These are phyloP conservation scores for Cotoneaster glaucophyllus DNA, from an alignment of 306 rosid species.

Conservation along the genomic window DNA sequence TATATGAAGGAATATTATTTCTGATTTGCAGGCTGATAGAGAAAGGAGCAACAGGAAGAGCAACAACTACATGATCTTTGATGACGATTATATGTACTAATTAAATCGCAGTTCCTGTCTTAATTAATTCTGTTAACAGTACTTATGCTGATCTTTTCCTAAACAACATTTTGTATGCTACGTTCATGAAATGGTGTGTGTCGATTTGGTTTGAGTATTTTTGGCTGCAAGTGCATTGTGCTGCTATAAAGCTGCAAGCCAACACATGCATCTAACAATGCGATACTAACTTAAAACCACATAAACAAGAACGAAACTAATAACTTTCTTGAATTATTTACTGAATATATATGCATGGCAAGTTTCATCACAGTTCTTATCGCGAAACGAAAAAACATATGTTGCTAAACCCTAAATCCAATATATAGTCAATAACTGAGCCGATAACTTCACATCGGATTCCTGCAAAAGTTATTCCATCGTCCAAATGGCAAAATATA, in stretches of 20 bases:
- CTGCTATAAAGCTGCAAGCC: no score
- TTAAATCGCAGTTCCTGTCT: not conserved
- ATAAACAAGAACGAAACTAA: no score
- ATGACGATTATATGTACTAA: conserved; percentile 55
- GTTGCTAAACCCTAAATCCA: no score
- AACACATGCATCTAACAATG: no score
- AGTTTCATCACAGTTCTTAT: no score
- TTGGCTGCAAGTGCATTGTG: not conserved
- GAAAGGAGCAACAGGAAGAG: conserved; percentile 55
- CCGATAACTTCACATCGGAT: not conserved
- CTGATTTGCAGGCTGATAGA: conserved; percentile 56
- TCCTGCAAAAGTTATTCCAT: no score
- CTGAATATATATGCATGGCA: no score
- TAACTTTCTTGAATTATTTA: no score
- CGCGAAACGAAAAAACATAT: no score
- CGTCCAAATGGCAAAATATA: no score
- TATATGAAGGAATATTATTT: not conserved
- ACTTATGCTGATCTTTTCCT: not conserved
- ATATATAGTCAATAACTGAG: not conserved
- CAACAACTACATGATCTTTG: conserved; percentile 63
- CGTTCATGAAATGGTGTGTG: not conserved
- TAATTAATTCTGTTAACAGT: not conserved
- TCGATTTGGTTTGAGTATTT: not conserved
- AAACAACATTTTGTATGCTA: not conserved
- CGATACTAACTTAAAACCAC: no score